Base-by-base conservation (phyloP, 2,329 filamentous ascomycete species). In the Aspergillus sp. region DNA sequence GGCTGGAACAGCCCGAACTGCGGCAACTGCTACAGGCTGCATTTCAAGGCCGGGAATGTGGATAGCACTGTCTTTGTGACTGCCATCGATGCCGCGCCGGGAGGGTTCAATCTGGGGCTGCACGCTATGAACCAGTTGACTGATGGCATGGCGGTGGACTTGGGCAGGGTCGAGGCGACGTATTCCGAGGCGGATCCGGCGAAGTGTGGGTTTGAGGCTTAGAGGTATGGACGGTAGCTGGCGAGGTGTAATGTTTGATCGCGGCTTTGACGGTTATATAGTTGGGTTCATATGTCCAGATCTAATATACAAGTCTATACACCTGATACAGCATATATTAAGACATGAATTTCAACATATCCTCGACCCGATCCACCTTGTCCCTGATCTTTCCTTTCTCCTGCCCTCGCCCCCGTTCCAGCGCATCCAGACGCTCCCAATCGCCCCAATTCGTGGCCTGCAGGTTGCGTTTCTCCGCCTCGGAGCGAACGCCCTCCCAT, bases 401-500 rank as follows among this genome's bases (percentile, higher is more conserved):
- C 38, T 67, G 59, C 0, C 91, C 91, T 30, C 69, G 71, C 35
- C 74, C 66, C 47, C 68, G 75, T 61, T 98, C 91, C 3, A 71
- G 78, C n/a, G 62, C 60, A 58, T 98, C 86, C 41, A 98, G 95
- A 42, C 65, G 77, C 57, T 76, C 67, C 91, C 91, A 98, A 45
- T 93, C 83, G 15, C 74, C 60, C 91, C 91, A 98, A 29, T 69
- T 75, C 12, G 95, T 79, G 10, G 76, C 70, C 33, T 69, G 68
- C 3, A 80, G 67, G 2, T 73, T 73, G 37, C 66, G 65, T 17
- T 58, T 59, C 32, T 72, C 61, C 0, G 74, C 68, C 29, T 84
- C 78, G 8, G 63, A 52, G 44, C 71, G 75, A 8, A 96, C 68
- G 1, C 72, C 85, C 3, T 86, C 78, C 88, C 88, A 96, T 1